Conservation (phyloP, 306 rosid genomes). For the Mucuna pruriens region DNA sequence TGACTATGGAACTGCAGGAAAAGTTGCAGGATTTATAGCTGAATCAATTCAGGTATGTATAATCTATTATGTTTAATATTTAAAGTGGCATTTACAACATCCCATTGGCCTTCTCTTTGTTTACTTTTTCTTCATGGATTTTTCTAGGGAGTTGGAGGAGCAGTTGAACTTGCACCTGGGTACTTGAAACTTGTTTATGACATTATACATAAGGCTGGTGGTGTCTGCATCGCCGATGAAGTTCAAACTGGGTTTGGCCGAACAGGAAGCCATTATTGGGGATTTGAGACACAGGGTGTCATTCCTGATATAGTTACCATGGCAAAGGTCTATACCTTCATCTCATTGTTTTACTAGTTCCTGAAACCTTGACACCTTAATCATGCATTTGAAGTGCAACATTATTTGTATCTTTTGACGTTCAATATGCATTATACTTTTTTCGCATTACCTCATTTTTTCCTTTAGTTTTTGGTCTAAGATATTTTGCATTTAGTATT, state of each 20-base stretch:
- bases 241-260: conserved; percentile 99
- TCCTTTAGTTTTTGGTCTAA: neutral
- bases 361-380: neutral
- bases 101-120: neutral
- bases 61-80: neutral
- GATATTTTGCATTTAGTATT: neutral
- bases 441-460: conserved; percentile 6
- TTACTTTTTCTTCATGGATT: conserved; percentile 28
- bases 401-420: neutral
- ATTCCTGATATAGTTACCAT: conserved; percentile 93
- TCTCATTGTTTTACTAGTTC: conserved; percentile 1
- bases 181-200: conserved; percentile 85
- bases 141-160: conserved; percentile 88
- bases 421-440: neutral
- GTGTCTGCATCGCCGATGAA: conserved; percentile 97
- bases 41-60: conserved; percentile 81
- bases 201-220: conserved; percentile 84
- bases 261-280: conserved; percentile 95
- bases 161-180: conserved; percentile 89
- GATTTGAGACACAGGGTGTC: conserved; percentile 90
- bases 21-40: conserved; percentile 85
- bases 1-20: conserved; percentile 82
- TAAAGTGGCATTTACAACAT: neutral
- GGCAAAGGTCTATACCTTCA: conserved; percentile 76
- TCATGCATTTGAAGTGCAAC: conserved; percentile 31